Evolutionary conservation across 2,329 filamentous ascomycete species (phyloP), one percentile per base, ranked within the genome.

Genomic region (Pseudocercospora fijiensis): DNA sequence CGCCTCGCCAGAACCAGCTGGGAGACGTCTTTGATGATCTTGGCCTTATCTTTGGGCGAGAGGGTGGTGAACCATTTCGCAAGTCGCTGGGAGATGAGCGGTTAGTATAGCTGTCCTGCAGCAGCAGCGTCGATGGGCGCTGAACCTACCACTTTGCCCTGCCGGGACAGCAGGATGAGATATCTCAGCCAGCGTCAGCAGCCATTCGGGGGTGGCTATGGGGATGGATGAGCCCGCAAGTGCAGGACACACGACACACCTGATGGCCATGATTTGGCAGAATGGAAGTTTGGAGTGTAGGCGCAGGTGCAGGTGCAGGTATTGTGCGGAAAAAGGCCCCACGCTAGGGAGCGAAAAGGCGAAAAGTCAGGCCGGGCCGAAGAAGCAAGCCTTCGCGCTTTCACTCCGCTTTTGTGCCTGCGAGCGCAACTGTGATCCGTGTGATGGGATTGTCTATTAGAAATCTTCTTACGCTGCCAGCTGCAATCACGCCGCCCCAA

Each of bases 61-160:
- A 99, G 86, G 16, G 95, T 99, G 61, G 93, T 96, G 82, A 99
- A 99, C 95, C 95, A 99, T 83, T 99, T 99, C 72, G 95, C 95
- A 62, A 99, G 89, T 76, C 95, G 93, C 95, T 99, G 81, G 62
- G 64, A 70, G 55, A 61, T 53, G 59, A 41, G 41, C 28, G 60
- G 68, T 62, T 52, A 63, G 59, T 61, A 61, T 37, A 65, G 53
- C 28, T 61, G 60, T 57, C 49, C 52, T 57, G 11, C 18, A 20
- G 47, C 53, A n/a, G 61, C 13, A 27, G 41, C 11, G 24, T 16
- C 67, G 37, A 69, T 75, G 70, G 16, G 37, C 45, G 59, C 41
- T 24, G 58, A 55, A 85, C 92, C 74, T 85, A 99, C 94, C 82
- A 99, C 95, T 90, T 99, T 99, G 83, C 95, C 95, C 85, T 99